Conservation (phyloP, 257 asterid genomes). For the Linderniella brevidens region DNA sequence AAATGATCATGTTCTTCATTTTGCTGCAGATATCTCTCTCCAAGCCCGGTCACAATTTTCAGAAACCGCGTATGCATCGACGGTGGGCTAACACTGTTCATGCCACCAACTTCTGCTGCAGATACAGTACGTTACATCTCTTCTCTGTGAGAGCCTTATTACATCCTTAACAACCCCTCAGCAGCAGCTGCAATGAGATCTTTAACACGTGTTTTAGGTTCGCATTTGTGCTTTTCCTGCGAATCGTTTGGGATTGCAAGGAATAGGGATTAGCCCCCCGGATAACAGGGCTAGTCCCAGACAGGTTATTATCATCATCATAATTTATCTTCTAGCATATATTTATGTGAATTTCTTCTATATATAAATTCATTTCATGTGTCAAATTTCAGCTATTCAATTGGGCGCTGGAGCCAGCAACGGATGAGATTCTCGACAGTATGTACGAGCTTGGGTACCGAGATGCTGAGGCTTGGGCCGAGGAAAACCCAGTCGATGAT, state of each 20-base stretch:
- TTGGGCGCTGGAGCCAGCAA: conserved; percentile 99
- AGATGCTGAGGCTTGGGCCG: conserved; percentile 83
- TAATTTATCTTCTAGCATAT: conserved; percentile 2
- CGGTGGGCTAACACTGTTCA: conserved; percentile 85
- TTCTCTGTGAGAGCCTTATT: not conserved
- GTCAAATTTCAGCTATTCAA: conserved; percentile 46
- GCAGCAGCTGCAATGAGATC: too few relatives aligned
- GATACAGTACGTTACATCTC: conserved; percentile 32
- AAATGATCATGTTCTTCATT: conserved; percentile 2
- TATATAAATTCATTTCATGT: not conserved
- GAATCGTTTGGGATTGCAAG: conserved; percentile 50
- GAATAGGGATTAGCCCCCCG: conserved; percentile 93
- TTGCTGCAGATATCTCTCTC: conserved; percentile 75
- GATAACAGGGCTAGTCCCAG: conserved; percentile 64
- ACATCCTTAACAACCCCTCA: not conserved
- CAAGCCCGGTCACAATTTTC: conserved; percentile 84
- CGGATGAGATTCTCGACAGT: conserved; percentile 60
- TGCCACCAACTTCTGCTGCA: conserved; percentile 95
- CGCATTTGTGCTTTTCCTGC: conserved; percentile 94
- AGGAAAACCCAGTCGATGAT: conserved; percentile 48
- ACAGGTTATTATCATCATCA: conserved; percentile 31
- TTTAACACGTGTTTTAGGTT: conserved; percentile 26
- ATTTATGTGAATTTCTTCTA: not conserved
- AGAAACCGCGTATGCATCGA: conserved; percentile 74
- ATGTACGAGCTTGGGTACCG: conserved; percentile 65